phyloP scores from a whole-genome alignment of 169 alveolate species.

The Amoebophrya sp. region DNA sequence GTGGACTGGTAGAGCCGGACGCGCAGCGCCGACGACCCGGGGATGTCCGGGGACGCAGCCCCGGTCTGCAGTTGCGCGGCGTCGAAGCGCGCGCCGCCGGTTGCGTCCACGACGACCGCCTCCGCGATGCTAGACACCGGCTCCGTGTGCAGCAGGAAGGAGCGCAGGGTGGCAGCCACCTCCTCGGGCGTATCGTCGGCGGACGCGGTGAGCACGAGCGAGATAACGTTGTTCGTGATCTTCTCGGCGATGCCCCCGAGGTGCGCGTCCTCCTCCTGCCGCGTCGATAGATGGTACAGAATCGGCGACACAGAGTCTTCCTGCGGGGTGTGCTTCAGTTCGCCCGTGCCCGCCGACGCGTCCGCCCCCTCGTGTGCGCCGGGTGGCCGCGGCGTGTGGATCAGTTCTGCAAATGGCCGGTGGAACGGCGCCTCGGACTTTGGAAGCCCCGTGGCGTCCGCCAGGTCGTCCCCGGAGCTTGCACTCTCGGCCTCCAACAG shows the following conservation, averaged over 20 bases:
- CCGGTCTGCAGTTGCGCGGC: not conserved
- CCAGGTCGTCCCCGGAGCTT: not conserved
- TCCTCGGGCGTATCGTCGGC: not conserved
- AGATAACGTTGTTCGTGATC: not conserved
- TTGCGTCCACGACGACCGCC: not conserved
- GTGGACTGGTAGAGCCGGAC: too few relatives aligned
- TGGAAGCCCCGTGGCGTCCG: not conserved
- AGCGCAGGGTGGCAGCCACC: not conserved
- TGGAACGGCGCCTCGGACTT: not conserved
- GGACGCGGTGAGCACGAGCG: not conserved
- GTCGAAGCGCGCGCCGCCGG: not conserved
- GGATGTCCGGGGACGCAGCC: too few relatives aligned
- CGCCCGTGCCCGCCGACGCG: not conserved
- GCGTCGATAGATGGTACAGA: not conserved
- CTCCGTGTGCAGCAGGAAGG: not conserved
- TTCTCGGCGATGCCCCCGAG: constrained; percentile 3
- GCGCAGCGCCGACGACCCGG: too few relatives aligned
- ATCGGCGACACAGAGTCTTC: not conserved
- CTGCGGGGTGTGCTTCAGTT: not conserved
- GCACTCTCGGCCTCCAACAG: not conserved
- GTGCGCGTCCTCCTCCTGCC: not conserved
- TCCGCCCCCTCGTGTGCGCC: not conserved
- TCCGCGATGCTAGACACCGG: not conserved
- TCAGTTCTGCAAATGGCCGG: not conserved
- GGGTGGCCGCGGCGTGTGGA: not conserved